phyloP scores from a whole-genome alignment of 257 asterid genomes.

The Gentiana straminea region DNA sequence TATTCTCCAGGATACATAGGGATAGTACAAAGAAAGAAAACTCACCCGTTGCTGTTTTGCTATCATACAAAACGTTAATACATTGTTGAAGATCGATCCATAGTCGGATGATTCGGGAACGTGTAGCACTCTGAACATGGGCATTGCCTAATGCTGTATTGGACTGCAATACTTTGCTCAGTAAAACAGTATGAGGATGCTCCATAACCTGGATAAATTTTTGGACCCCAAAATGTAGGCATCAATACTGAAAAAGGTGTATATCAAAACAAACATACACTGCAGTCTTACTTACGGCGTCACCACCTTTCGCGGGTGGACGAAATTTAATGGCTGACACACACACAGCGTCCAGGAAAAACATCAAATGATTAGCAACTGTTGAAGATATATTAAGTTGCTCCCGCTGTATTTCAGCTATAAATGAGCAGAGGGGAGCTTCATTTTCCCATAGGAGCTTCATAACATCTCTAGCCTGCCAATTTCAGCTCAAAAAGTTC shows the following conservation, averaged over 20 bases:
- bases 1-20: neutral
- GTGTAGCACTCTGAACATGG: slow-evolving; percentile 39
- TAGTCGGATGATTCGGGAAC: slow-evolving; percentile 43
- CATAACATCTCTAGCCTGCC: slow-evolving; percentile 61
- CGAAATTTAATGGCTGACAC: slow-evolving; percentile 88
- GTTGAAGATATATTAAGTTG: slow-evolving; percentile 25
- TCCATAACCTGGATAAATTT: slow-evolving; percentile 64
- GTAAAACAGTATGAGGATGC: slow-evolving; percentile 72
- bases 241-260: slow-evolving; percentile 2
- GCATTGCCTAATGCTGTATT: slow-evolving; percentile 72
- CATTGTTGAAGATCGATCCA: slow-evolving; percentile 96
- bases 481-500: slow-evolving; percentile 19
- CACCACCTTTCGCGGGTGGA: slow-evolving; percentile 79
- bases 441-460: slow-evolving; percentile 84
- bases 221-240: neutral
- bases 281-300: slow-evolving; percentile 55
- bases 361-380: slow-evolving; percentile 45
- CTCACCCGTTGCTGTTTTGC: slow-evolving; percentile 71
- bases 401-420: slow-evolving; percentile 60
- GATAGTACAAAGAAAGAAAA: slow-evolving; percentile 9
- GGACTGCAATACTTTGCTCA: slow-evolving; percentile 75
- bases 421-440: slow-evolving; percentile 56
- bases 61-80: slow-evolving; percentile 60
- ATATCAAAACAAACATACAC: neutral
- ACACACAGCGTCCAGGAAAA: slow-evolving; percentile 61